Percentiles rank a stretch among this genome's conserved stretches.
Evolutionary conservation across 1,284 basidiomycete genomes (phyloP).

Genomic region (Neonothopanus nambi): DNA sequence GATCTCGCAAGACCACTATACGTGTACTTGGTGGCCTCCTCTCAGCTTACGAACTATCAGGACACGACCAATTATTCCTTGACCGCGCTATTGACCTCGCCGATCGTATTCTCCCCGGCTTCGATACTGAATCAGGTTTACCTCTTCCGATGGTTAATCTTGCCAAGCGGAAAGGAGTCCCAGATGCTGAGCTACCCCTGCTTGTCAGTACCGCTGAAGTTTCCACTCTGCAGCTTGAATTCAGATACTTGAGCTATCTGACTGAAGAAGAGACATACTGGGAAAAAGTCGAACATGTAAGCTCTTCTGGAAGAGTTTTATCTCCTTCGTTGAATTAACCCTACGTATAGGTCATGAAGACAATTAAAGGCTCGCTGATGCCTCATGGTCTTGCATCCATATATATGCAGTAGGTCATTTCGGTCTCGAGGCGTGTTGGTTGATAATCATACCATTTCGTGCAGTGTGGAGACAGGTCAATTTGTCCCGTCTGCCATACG

Average conservation of each 20-base stretch:
- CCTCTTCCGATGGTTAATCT: constrained; percentile 84
- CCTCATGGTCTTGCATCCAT: constrained; percentile 82
- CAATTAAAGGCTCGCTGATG: constrained; percentile 63
- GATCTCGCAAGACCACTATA: constrained; percentile 38
- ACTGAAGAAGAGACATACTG: constrained; percentile 82
- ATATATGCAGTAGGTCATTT: constrained; percentile 67
- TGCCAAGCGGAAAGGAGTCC: constrained; percentile 59
- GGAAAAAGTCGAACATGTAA: constrained; percentile 76
- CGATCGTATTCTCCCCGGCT: constrained; percentile 83
- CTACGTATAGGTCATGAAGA: constrained; percentile 62
- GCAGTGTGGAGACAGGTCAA: constrained; percentile 63
- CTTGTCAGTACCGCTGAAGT: constrained; percentile 84
- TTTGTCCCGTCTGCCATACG: constrained; percentile 82
- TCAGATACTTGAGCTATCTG: constrained; percentile 84
- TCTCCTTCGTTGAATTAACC: constrained; percentile 1
- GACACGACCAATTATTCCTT: constrained; percentile 68
- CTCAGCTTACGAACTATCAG: constrained; percentile 77
- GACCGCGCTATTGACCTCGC: constrained; percentile 79
- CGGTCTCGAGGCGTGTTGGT: neutral
- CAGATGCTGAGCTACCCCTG: constrained; percentile 64
- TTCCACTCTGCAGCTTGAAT: constrained; percentile 84
- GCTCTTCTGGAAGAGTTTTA: neutral
- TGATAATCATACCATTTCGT: constrained; percentile 1
- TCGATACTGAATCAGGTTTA: constrained; percentile 81
- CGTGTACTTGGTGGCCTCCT: constrained; percentile 59